These are phyloP conservation scores for Candolleomyces eurysporus DNA, from an alignment of 768 basidiomycete species.

Conservation along the genomic window DNA sequence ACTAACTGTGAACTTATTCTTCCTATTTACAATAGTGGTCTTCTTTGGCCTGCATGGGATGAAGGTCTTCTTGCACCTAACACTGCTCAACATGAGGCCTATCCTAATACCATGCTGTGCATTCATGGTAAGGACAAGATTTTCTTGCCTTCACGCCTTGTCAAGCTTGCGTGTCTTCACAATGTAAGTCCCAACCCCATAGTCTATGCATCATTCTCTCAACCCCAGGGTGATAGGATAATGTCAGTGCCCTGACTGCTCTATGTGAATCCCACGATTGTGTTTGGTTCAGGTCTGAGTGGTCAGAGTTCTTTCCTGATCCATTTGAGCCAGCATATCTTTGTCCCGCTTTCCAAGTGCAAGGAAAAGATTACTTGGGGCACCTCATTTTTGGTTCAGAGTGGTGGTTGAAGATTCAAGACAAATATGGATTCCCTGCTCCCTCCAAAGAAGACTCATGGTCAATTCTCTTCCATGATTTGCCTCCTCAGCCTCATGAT, in stretches of 20 bases:
- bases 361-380: neutral
- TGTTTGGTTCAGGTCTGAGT: neutral
- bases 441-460: neutral
- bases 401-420: neutral
- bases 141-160: neutral
- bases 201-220: neutral
- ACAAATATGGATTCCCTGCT: neutral
- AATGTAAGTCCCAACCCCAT: neutral
- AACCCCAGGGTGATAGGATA: neutral
- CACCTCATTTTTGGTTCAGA: neutral
- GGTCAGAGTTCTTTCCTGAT: neutral
- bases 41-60: neutral
- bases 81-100: neutral
- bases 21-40: neutral
- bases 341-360: neutral
- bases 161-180: neutral
- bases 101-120: neutral
- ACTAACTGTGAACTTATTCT: neutral
- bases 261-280: neutral
- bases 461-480: no score
- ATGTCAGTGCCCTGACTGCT: neutral
- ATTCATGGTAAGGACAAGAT: neutral
- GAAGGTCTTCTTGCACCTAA: neutral
- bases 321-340: neutral
- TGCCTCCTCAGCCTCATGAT: no score